Evolutionary conservation across 208 protist genomes (phyloP).

Genomic region (Novymonas esmeraldas): DNA sequence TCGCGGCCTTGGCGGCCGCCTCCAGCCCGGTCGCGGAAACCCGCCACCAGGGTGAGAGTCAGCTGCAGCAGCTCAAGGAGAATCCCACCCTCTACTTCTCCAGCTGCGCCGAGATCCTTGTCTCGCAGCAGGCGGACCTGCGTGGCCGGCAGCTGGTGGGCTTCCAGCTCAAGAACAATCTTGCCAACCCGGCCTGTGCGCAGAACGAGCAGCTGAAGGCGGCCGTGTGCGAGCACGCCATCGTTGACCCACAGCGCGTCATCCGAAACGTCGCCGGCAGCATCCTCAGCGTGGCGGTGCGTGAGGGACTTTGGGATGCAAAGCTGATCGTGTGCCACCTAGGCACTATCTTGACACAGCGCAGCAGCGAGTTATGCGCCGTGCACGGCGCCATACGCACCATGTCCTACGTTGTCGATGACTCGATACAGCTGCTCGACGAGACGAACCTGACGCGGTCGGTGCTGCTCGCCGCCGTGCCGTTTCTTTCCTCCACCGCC

Average conservation of each 20-base stretch:
- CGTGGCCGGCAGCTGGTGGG: constrained; percentile 63
- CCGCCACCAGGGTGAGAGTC: constrained; percentile 55
- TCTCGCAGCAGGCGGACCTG: constrained; percentile 36
- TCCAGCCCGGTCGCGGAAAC: constrained; percentile 53
- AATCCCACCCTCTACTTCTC: constrained; percentile 62
- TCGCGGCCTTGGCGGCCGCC: constrained; percentile 67
- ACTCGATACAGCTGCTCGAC: constrained; percentile 65
- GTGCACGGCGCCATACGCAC: constrained; percentile 79
- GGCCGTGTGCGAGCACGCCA: constrained; percentile 56
- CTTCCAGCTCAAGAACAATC: constrained; percentile 78
- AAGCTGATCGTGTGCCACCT: constrained; percentile 50
- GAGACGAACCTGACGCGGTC: constrained; percentile 49
- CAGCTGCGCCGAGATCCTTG: constrained; percentile 69
- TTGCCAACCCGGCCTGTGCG: constrained; percentile 54
- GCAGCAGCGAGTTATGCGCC: constrained; percentile 35
- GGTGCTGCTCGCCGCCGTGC: constrained; percentile 50
- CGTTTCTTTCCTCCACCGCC: constrained; percentile 39
- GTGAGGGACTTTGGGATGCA: constrained; percentile 68
- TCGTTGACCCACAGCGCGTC: constrained; percentile 58
- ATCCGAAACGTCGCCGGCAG: constrained; percentile 77
- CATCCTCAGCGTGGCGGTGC: constrained; percentile 80
- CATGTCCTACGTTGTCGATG: constrained; percentile 76
- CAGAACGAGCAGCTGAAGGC: constrained; percentile 55
- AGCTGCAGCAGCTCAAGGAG: constrained; percentile 61
- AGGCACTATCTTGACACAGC: constrained; percentile 40